These are phyloP conservation scores for Neurospora tetraspora DNA, from an alignment of 495 filamentous ascomycete species.

Conservation along the genomic window DNA sequence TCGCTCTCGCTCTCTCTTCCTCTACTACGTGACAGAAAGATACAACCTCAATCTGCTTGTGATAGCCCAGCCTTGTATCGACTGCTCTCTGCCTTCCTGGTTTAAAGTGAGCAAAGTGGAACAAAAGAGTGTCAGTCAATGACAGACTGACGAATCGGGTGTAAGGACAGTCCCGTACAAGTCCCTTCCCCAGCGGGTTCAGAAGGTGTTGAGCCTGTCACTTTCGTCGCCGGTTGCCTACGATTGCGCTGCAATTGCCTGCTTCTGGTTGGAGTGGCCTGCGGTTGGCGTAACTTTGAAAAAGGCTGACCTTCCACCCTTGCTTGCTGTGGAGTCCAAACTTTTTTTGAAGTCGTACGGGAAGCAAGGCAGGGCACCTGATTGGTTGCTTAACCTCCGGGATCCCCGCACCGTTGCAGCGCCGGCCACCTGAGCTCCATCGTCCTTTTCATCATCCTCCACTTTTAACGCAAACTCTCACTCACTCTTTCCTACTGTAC, in stretches of 20 bases:
- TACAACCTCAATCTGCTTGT: neutral
- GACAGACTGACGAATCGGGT: neutral
- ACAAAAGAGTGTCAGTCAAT: neutral
- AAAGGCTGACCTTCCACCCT: neutral
- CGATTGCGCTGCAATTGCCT: neutral
- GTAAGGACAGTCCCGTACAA: neutral
- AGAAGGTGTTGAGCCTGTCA: neutral
- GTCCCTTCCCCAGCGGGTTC: no score
- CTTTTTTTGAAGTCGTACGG: conserved; percentile 2
- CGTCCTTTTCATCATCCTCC: neutral
- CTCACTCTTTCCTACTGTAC: neutral
- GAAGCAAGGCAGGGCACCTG: neutral
- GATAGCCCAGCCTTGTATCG: neutral
- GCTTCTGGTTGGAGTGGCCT: neutral
- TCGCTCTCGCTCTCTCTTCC: neutral
- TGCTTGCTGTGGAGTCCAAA: conserved; percentile 1
- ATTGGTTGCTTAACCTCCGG: neutral
- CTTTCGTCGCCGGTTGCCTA: neutral
- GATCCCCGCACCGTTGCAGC: neutral
- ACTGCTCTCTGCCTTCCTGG: neutral
- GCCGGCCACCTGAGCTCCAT: neutral
- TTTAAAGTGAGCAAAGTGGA: neutral
- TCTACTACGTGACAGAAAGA: neutral
- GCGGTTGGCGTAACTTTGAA: neutral
- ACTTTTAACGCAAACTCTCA: neutral